A percentile compares a stretch with the other conserved stretches of the same genome.
phyloP scores from a whole-genome alignment of 805 yeast species.

The Clavispora phyllophila region DNA sequence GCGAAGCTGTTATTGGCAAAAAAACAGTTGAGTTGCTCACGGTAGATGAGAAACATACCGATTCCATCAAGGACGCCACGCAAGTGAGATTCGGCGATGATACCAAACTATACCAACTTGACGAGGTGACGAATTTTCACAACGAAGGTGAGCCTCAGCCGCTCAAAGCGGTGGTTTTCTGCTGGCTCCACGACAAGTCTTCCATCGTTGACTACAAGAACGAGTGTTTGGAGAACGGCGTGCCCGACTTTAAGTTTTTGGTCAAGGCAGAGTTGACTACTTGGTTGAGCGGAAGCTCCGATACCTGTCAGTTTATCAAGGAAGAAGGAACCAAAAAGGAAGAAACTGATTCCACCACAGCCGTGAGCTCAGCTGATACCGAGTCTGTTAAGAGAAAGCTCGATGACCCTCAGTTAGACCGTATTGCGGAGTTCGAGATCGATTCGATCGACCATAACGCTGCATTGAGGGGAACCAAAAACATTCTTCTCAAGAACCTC shows the following conservation, averaged over 20 bases:
- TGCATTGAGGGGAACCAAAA: slow-evolving; percentile 60
- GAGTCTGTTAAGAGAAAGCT: slow-evolving; percentile 9
- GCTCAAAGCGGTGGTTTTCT: slow-evolving; percentile 61
- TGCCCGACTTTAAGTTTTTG: slow-evolving; percentile 72
- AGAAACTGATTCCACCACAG: slow-evolving; percentile 2
- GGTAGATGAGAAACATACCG: slow-evolving; percentile 12
- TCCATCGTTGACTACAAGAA: slow-evolving; percentile 78
- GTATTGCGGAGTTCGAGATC: slow-evolving; percentile 44
- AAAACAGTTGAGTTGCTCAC: slow-evolving; percentile 20
- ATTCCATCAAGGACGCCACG: slow-evolving; percentile 31
- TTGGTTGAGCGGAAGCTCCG: slow-evolving; percentile 72
- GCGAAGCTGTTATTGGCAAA: slow-evolving; percentile 20
- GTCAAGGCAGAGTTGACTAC: slow-evolving; percentile 80
- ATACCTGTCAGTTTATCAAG: slow-evolving; percentile 50
- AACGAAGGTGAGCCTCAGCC: slow-evolving; percentile 46
- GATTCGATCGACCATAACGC: slow-evolving; percentile 55
- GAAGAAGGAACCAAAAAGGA: slow-evolving; percentile 10
- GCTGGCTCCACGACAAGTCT: slow-evolving; percentile 72
- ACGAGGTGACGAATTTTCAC: slow-evolving; percentile 49
- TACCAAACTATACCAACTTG: slow-evolving; percentile 26
- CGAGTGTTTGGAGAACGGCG: slow-evolving; percentile 57
- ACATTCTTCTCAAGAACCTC: slow-evolving; percentile 62
- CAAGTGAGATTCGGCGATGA: slow-evolving; percentile 26
- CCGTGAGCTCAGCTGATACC: slow-evolving; percentile 14
- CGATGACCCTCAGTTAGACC: slow-evolving; percentile 46